Evolutionary conservation across 1,284 basidiomycete species (phyloP).

Genomic region (Laetiporus sulphureus): DNA sequence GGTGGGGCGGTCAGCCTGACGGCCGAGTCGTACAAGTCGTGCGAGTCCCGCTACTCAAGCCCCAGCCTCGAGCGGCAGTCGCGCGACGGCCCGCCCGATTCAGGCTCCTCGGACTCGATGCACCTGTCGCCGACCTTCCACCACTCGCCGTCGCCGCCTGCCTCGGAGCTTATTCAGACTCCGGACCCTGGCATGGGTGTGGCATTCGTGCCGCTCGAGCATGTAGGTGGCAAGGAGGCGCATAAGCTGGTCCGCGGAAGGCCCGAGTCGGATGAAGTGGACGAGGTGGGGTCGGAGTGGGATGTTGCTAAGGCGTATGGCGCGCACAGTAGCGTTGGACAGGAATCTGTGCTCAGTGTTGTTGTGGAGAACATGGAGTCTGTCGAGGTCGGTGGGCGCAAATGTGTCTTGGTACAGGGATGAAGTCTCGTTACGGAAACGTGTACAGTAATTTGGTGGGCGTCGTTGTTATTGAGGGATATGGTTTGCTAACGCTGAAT

Average conservation of each 20-base stretch:
- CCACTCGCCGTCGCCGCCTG: slow-evolving; percentile 14
- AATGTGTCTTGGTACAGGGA: slow-evolving; percentile 20
- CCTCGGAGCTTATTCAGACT: slow-evolving; percentile 17
- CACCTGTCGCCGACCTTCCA: slow-evolving; percentile 8
- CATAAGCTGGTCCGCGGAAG: slow-evolving; percentile 1
- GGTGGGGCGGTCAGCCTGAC: slow-evolving; percentile 20
- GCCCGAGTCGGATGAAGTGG: slow-evolving; percentile 8
- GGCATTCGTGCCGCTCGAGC: neutral
- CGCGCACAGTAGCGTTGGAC: slow-evolving; percentile 13
- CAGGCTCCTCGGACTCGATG: slow-evolving; percentile 4
- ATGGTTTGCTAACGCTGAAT: too few relatives aligned
- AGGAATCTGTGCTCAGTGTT: slow-evolving; percentile 7
- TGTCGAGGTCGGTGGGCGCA: slow-evolving; percentile 19
- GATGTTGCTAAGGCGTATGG: slow-evolving; percentile 23
- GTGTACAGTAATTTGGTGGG: neutral
- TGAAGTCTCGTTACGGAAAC: neutral
- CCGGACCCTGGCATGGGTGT: slow-evolving; percentile 12
- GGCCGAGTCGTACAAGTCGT: slow-evolving; percentile 25
- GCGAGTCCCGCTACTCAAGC: slow-evolving; percentile 25
- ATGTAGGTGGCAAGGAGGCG: slow-evolving; percentile 3
- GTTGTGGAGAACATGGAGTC: slow-evolving; percentile 15
- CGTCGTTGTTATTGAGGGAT: too few relatives aligned
- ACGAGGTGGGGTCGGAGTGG: slow-evolving; percentile 20
- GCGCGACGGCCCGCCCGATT: slow-evolving; percentile 5
- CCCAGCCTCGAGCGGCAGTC: slow-evolving; percentile 15